Base-by-base conservation (phyloP, 805 yeast species). In the Spathaspora hagerdaliae region DNA sequence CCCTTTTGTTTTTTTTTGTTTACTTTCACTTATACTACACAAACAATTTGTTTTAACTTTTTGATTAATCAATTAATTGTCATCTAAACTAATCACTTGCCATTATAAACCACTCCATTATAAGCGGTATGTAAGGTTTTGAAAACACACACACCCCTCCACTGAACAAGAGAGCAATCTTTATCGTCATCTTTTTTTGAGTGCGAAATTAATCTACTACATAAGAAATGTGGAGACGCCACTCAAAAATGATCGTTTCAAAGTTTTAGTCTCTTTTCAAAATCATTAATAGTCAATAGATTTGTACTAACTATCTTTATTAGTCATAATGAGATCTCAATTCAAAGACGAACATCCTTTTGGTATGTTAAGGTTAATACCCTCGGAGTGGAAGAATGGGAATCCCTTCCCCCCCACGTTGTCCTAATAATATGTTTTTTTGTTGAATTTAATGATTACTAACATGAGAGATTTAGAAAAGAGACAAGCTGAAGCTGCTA, bases 341-440 rank as follows among this genome's bases (percentile, higher is more conserved):
- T 88, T 88, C 68, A 88, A 89, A 72, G 96, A 88, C 79, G 97
- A 94, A 64, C 92, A 88, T 69, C 87, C 98, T 45, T 88, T 92
- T 67, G 96, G 89, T 83, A 74, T 49, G 88, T 80, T 19, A 19
- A 19, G 5, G 24, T 19, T 19, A 19, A 19, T 19, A 19, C 24
- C 24, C 24, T 19, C 2, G 5, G 24, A 19, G 5, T 3, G 24
- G n/a, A 19, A 19, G 24, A 19, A 19, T 3, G 24, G n/a, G n/a
- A n/a, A n/a, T 15, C 15, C 24, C 11, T 19, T 31, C 12, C 14
- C 29, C 12, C 11, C 13, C 31, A 36, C 9, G 11, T 31, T 36
- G 38, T 26, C 19, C 24, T 34, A 10, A 10, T 7, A 24, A 9
- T 31, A 9, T 33, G 26, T 19, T 19, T 19, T 19, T 19, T 19